A percentile compares a stretch with the other conserved stretches of the same genome.
Conservation (phyloP, 2,329 filamentous ascomycete genomes). For the Penicillium verrucosum region DNA sequence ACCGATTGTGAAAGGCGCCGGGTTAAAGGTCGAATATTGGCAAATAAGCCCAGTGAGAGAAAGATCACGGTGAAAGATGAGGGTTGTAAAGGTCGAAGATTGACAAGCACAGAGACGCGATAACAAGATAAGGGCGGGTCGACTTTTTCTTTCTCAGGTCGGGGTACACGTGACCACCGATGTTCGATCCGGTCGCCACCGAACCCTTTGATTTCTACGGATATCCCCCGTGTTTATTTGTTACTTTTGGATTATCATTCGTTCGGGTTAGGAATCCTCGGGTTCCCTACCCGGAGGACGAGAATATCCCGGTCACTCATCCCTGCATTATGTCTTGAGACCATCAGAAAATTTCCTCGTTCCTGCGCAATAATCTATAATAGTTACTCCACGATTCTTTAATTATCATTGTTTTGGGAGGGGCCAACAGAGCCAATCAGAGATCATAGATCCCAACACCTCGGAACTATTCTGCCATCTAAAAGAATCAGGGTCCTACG, state of each 20-base stretch:
- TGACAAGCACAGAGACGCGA: background rate
- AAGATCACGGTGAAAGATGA: background rate
- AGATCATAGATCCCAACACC: background rate
- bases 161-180: background rate
- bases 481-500: background rate
- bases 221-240: background rate
- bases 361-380: background rate
- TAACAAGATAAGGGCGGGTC: background rate
- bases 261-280: background rate
- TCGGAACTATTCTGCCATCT: background rate
- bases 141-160: background rate
- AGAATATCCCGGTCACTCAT: background rate
- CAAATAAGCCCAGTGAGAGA: background rate
- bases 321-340: background rate
- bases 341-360: background rate
- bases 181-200: background rate
- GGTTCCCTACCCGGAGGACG: background rate
- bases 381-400: background rate
- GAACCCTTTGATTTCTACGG: background rate
- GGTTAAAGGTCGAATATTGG: background rate
- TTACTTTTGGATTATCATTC: background rate
- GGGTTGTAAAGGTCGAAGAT: background rate
- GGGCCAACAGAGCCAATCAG: no score
- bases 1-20: background rate
- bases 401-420: background rate